Percentiles rank a stretch among this genome's conserved stretches.
Conservation (phyloP, 306 rosid genomes). For the Quercus suber region DNA sequence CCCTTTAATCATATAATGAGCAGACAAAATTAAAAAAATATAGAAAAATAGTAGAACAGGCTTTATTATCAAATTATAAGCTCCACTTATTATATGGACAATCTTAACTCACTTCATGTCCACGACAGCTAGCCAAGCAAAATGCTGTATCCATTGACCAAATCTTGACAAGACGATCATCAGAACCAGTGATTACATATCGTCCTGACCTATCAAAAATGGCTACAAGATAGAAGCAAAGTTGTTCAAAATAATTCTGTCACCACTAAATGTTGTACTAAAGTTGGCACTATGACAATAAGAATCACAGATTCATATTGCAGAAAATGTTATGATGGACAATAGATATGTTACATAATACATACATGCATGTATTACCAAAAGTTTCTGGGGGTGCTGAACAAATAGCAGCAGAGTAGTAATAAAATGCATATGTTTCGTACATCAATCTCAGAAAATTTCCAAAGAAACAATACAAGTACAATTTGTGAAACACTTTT, state of each 20-base stretch:
- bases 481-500: neutral
- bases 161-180: slow-evolving; percentile 91
- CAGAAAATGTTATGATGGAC: neutral
- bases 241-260: slow-evolving; percentile 5
- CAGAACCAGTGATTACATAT: slow-evolving; percentile 88
- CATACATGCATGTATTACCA: neutral
- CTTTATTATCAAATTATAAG: slow-evolving; percentile 8
- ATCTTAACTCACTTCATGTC: slow-evolving; percentile 74
- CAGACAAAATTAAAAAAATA: slow-evolving; percentile 15
- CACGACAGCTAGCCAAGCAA: slow-evolving; percentile 89
- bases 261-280: neutral
- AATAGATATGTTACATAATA: neutral
- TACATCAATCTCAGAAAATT: neutral
- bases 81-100: slow-evolving; percentile 23
- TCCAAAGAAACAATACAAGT: neutral
- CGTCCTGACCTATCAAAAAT: slow-evolving; percentile 88
- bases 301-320: neutral
- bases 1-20: slow-evolving; percentile 55
- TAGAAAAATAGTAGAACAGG: neutral
- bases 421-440: slow-evolving; percentile 1
- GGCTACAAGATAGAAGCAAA: slow-evolving; percentile 58
- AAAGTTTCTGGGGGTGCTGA: neutral
- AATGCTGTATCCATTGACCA: slow-evolving; percentile 98
- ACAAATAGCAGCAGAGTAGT: neutral
- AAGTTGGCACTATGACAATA: neutral